Conservation (phyloP, 805 yeast genomes). For the Starmera dryadoides region DNA sequence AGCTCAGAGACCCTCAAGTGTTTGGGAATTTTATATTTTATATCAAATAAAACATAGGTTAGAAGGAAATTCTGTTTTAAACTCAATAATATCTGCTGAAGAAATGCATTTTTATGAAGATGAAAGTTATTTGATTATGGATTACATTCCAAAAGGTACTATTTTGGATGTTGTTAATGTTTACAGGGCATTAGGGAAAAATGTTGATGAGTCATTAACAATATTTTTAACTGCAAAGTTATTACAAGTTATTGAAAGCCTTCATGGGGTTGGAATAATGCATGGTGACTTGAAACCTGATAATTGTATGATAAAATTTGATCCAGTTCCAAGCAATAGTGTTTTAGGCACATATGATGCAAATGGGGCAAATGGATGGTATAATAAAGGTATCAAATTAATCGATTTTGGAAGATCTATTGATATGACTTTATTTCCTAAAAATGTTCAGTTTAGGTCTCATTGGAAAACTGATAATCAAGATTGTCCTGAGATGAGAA, state of each 20-base stretch:
- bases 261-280: slow-evolving; percentile 62
- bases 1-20: slow-evolving; percentile 57
- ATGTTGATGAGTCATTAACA: slow-evolving; percentile 54
- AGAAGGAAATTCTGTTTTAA: slow-evolving; percentile 15
- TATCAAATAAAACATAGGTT: slow-evolving; percentile 44
- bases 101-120: slow-evolving; percentile 35
- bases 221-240: slow-evolving; percentile 62
- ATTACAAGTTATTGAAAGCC: slow-evolving; percentile 44
- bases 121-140: slow-evolving; percentile 19
- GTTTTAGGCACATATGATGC: slow-evolving; percentile 21
- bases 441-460: slow-evolving; percentile 45
- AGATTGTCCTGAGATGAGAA: slow-evolving; percentile 67
- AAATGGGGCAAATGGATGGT: slow-evolving; percentile 39
- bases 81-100: slow-evolving; percentile 42
- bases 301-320: slow-evolving; percentile 69
- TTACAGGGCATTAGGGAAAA: slow-evolving; percentile 26
- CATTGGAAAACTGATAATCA: slow-evolving; percentile 57
- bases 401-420: slow-evolving; percentile 82
- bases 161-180: slow-evolving; percentile 58
- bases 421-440: slow-evolving; percentile 53
- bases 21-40: slow-evolving; percentile 80
- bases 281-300: slow-evolving; percentile 88
- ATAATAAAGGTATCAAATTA: slow-evolving; percentile 45
- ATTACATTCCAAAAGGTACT: slow-evolving; percentile 52
- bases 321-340: slow-evolving; percentile 16